Evolutionary conservation across 768 basidiomycete genomes (phyloP).

Genomic region (Tricholoma sp.): DNA sequence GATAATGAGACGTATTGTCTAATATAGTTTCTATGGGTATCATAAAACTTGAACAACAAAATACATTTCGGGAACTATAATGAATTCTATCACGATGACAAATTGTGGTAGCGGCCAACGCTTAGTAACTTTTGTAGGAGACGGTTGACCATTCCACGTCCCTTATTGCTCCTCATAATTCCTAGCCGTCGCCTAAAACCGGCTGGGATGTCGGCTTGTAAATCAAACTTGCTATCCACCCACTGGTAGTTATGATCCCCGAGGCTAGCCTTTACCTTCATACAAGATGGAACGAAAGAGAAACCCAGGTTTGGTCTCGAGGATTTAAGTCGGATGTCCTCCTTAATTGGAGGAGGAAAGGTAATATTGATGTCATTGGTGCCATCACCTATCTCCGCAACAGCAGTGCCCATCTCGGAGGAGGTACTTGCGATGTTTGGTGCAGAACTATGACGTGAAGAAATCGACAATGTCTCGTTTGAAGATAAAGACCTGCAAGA

Average conservation of each 20-base stretch:
- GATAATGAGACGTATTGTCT: no score
- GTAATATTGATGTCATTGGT: neutral
- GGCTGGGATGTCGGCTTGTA: neutral
- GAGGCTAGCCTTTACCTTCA: neutral
- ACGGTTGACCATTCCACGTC: neutral
- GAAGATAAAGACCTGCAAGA: constrained; percentile 7
- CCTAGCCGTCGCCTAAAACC: neutral
- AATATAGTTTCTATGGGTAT: no score
- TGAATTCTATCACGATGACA: no score
- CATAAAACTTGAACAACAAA: no score
- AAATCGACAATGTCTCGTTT: constrained; percentile 1
- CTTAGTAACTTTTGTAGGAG: neutral
- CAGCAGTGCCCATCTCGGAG: constrained; percentile 2
- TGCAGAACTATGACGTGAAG: neutral
- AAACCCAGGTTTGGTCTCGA: neutral
- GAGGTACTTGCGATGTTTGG: constrained; percentile 1
- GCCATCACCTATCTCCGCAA: neutral
- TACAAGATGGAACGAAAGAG: no score
- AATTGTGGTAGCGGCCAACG: no score
- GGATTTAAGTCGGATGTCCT: neutral
- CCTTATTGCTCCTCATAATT: neutral
- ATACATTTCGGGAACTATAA: no score
- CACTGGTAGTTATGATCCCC: neutral
- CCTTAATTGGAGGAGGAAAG: neutral
- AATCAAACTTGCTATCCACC: neutral